These are phyloP conservation scores for Echeveria elegans DNA, from an alignment of 164 flowering plant species.

Conservation along the genomic window DNA sequence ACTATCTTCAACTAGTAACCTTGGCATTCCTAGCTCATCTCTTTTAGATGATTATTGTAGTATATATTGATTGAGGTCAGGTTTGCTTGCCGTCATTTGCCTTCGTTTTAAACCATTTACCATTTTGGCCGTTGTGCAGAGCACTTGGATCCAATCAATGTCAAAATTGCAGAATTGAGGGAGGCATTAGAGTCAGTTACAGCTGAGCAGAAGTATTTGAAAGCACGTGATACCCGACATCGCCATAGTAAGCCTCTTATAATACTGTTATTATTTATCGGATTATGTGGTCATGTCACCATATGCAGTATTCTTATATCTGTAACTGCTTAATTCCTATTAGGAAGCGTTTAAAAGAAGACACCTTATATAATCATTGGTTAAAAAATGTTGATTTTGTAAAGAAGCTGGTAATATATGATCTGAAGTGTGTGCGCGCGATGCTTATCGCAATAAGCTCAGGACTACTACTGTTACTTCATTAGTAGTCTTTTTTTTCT, in stretches of 20 bases:
- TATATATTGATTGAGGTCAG: neutral
- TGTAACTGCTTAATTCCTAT: neutral
- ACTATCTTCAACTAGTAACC: neutral
- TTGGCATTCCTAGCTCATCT: neutral
- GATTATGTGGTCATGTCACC: neutral
- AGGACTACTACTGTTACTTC: neutral
- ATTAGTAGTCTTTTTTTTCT: neutral
- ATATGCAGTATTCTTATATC: too few species aligned
- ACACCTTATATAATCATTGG: neutral
- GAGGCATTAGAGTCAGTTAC: conserved; percentile 16
- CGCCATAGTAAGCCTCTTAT: conserved; percentile 10
- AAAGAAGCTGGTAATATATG: neutral
- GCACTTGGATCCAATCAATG: conserved; percentile 16
- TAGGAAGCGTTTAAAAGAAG: neutral
- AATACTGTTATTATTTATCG: neutral
- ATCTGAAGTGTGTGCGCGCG: neutral
- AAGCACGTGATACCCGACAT: conserved; percentile 14
- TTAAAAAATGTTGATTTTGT: neutral
- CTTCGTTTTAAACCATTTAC: neutral
- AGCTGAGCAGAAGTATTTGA: conserved; percentile 13
- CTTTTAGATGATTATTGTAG: neutral
- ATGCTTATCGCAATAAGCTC: too few species aligned
- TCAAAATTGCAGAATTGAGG: conserved; percentile 11
- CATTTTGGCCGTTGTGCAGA: neutral
- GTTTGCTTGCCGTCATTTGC: neutral